Base-by-base conservation (phyloP, 257 asterid genomes). In the Eucommia ulmoides region DNA sequence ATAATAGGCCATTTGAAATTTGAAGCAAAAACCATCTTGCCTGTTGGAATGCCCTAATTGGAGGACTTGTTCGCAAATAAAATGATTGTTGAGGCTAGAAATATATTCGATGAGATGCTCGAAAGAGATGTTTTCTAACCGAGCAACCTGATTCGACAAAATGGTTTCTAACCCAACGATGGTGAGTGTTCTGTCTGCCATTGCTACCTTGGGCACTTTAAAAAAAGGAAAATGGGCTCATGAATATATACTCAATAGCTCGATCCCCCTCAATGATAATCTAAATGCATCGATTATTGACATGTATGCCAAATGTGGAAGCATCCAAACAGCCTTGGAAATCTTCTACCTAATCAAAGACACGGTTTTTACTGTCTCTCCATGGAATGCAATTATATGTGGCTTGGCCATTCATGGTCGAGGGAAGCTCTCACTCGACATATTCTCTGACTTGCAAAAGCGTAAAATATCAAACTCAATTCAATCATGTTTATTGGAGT, bases 301-400 rank as follows among this genome's bases (percentile, higher is more conserved):
- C 66, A 73, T 85, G 95, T 87, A 87, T 22, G 86, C 82, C 33
- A 83, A 83, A 65, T 83, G 89, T 67, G 96, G 96, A 49, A 51
- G 67, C 49, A 73, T 87, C 22, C 71, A 73, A n/a, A 81, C 74
- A 50, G 87, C 96, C 7, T n/a, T n/a, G n/a, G 94, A 78, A 54
- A 54, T 50, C 23, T 52, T 87, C 51, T 87, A 83, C 58, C 41
- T 61, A 41, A 67, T 63, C 62, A 41, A 47, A 51, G 54, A 42
- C 16, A 57, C 63, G 4, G 46, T 44, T 50, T 89, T 83, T 64
- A 78, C 84, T 20, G 87, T 80, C 48, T n/a, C n/a, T n/a, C 53
- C 73, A 58, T 87, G 93, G 96, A 87, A 83, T 82, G 80, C 93
- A 20, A 80, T 87, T 49, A 87, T 87, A 60, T 67, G 67, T 45